Evolutionary conservation across 73 alveolate genomes (phyloP), one percentile per base, ranked within the genome.

Genomic region (Paramecium biaurelia): DNA sequence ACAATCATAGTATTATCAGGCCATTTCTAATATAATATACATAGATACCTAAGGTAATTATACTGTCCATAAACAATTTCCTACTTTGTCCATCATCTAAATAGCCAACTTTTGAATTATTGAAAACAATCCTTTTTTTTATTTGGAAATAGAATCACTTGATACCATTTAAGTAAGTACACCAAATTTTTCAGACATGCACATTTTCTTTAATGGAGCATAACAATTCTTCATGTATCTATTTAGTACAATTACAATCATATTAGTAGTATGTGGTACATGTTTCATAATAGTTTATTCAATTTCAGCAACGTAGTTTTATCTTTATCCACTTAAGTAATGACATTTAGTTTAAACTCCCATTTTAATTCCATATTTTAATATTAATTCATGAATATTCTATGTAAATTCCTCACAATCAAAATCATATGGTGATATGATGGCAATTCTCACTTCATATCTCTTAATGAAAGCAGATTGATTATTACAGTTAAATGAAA

Each of bases 31-130:
- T 24, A 58, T 24, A 15, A 58, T 24, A 0, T 24, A 15, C 4
- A 24, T 23, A 15, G 15, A 58, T 21, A 38, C 35, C 14, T 20
- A 41, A 38, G 89, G 89, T 10, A 24, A 38, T 38, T 76, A 15
- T 12, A 76, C 89, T 8, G 70, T 18, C 89, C 89, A 76, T 28
- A 76, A 18, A 37, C 38, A 38, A 76, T 76, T 76, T 9, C 89
- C 89, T 7, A 35, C 38, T 38, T 76, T 76, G 12, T 76, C 89
- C 70, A 76, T 37, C 42, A 41, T 41, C 21, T 76, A 41, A 15
- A 76, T 42, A 4, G 47, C 70, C 15, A 76, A 32, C 41, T 76
- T 76, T 76, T 37, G 24, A 18, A 37, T 37, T 8, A 76, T 76
- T 3, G 35, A 18, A 38, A 24, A 21, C 23, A 76, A 10, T 18